These are phyloP conservation scores for Aspergillus sclerotialis DNA, from an alignment of 2,329 filamentous ascomycete genomes.

Conservation along the genomic window DNA sequence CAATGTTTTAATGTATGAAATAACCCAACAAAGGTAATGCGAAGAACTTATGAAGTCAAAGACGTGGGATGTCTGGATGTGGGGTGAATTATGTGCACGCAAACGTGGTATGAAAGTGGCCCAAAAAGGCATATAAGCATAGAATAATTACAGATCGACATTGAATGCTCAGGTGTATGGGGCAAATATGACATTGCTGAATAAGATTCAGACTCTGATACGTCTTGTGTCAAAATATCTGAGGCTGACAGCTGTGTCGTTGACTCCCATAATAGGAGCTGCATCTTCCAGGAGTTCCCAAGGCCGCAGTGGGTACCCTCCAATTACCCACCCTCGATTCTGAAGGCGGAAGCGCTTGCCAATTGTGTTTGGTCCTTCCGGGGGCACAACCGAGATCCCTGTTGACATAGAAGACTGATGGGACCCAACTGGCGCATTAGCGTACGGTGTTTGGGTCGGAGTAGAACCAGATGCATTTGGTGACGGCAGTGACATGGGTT, in stretches of 20 bases:
- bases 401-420: conserved; percentile 13
- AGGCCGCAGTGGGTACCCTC: conserved; percentile 29
- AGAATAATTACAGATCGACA: no score
- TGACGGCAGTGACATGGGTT: conserved; percentile 23
- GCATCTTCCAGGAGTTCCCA: conserved; percentile 42
- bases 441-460: conserved; percentile 18
- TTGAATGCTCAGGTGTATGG: no score
- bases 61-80: no score
- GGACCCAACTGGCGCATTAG: conserved; percentile 12
- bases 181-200: no score
- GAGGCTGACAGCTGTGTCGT: conserved; percentile 39
- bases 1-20: no score
- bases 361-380: conserved; percentile 21
- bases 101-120: no score
- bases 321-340: conserved; percentile 27
- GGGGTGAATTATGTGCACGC: no score
- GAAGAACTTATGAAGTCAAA: no score
- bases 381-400: conserved; percentile 7
- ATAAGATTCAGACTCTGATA: conserved; percentile 20
- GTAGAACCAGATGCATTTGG: conserved; percentile 25
- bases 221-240: conserved; percentile 36
- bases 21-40: no score
- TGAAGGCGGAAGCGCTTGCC: conserved; percentile 31
- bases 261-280: conserved; percentile 36
- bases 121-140: no score